Percentiles rank a stretch among this genome's conserved stretches.
phyloP scores from a whole-genome alignment of 129 eudicot species.

The Solidago caesia region DNA sequence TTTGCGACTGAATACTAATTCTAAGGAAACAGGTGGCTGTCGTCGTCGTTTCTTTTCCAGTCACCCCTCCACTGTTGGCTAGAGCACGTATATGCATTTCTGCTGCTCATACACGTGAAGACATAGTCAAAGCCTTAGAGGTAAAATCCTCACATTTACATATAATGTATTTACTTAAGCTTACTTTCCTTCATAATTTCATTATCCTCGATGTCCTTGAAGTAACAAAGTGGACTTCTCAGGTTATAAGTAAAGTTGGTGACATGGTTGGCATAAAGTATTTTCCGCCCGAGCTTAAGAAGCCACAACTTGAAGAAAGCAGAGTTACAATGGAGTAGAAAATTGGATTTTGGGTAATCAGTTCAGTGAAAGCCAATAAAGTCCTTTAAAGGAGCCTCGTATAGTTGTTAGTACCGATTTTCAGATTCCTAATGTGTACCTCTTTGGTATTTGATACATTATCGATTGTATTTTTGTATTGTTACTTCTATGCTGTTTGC shows the following conservation, averaged over 20 bases:
- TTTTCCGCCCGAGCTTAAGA: conserved; percentile 86
- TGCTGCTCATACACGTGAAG: conserved; percentile 86
- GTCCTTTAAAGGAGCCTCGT: neutral
- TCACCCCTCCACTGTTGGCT: conserved; percentile 73
- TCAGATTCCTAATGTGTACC: neutral
- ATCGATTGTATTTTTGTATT: too few relatives aligned
- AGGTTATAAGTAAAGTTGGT: conserved; percentile 86
- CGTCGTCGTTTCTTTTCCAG: conserved; percentile 85
- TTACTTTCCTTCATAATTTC: too few relatives aligned
- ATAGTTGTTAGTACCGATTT: neutral
- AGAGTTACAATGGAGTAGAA: conserved; percentile 47
- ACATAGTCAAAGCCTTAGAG: conserved; percentile 79
- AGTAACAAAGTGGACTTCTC: conserved; percentile 9
- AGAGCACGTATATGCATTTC: conserved; percentile 89
- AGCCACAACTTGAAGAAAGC: conserved; percentile 61
- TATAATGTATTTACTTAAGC: too few relatives aligned
- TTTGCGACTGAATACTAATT: neutral
- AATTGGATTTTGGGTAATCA: too few relatives aligned
- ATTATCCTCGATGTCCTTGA: neutral
- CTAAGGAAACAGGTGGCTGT: conserved; percentile 64
- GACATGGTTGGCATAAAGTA: conserved; percentile 90
- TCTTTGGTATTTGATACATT: too few relatives aligned
- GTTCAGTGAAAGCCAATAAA: too few relatives aligned
- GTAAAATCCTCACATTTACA: conserved; percentile 30
- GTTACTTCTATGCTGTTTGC: too few relatives aligned